phyloP scores from a whole-genome alignment of 768 basidiomycete species.

The Russula brevipes region DNA sequence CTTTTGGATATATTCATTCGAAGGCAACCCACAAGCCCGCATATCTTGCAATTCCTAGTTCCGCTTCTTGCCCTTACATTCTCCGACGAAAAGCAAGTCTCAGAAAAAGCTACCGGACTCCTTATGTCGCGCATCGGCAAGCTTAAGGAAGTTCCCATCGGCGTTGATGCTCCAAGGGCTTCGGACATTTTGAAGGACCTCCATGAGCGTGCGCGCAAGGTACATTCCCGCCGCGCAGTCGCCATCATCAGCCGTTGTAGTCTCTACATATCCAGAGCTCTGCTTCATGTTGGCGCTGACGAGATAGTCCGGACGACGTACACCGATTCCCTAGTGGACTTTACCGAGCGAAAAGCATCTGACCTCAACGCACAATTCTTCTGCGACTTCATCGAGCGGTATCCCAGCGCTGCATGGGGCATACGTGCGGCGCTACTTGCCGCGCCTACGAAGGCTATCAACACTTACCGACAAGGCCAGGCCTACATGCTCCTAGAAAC shows the following conservation, averaged over 20 bases:
- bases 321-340: conserved; percentile 63
- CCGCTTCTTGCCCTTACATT: conserved; percentile 75
- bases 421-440: conserved; percentile 57
- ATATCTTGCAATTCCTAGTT: conserved; percentile 59
- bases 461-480: conserved; percentile 72
- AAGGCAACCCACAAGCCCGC: conserved; percentile 68
- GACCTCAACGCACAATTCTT: conserved; percentile 69
- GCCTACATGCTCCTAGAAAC: conserved; percentile 65
- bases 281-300: conserved; percentile 37
- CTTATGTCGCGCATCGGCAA: conserved; percentile 70
- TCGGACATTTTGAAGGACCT: conserved; percentile 52
- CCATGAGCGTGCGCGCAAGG: conserved; percentile 66
- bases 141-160: conserved; percentile 57
- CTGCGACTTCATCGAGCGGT: conserved; percentile 66
- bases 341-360: conserved; percentile 76
- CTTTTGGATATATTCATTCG: conserved; percentile 83
- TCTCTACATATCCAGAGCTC: conserved; percentile 59
- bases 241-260: conserved; percentile 62
- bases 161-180: conserved; percentile 41
- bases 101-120: conserved; percentile 80
- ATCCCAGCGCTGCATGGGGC: conserved; percentile 59
- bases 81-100: conserved; percentile 80
- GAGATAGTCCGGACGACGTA: conserved; percentile 51
- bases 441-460: conserved; percentile 55
- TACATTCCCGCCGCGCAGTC: conserved; percentile 57